These are phyloP conservation scores for Leptodontidium sp. DNA, from an alignment of 2,329 filamentous ascomycete genomes.

Conservation along the genomic window DNA sequence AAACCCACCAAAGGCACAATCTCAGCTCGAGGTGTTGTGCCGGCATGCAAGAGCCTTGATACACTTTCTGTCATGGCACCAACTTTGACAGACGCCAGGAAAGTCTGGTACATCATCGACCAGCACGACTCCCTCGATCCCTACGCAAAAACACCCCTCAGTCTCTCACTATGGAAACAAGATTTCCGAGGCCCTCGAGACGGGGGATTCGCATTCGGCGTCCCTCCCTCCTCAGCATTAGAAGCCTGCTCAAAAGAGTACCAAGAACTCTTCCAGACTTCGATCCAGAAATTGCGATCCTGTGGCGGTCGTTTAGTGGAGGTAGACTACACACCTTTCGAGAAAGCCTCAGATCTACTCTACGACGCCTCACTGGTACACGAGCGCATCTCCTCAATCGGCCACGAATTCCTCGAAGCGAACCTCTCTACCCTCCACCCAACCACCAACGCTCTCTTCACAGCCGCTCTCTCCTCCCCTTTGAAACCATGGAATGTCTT, in stretches of 20 bases:
- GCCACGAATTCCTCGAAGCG: constrained; percentile 48
- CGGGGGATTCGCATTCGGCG: constrained; percentile 56
- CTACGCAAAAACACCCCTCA: constrained; percentile 53
- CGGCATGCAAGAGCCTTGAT: constrained; percentile 61
- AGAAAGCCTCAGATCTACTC: constrained; percentile 57
- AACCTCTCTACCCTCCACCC: constrained; percentile 55
- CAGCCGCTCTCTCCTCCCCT: constrained; percentile 48
- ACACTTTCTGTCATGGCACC: constrained; percentile 59
- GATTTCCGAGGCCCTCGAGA: constrained; percentile 42
- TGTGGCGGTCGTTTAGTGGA: constrained; percentile 50
- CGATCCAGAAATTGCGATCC: constrained; percentile 49
- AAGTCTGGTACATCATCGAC: constrained; percentile 57
- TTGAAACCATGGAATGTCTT: constrained; percentile 54
- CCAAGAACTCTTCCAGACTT: constrained; percentile 50
- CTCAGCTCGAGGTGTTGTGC: constrained; percentile 56
- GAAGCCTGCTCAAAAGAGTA: constrained; percentile 53
- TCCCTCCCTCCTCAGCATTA: constrained; percentile 53
- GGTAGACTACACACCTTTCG: constrained; percentile 55
- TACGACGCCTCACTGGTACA: constrained; percentile 62
- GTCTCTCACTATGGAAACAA: constrained; percentile 41
- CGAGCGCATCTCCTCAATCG: constrained; percentile 56
- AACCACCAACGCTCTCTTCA: constrained; percentile 54
- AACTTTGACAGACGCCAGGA: constrained; percentile 55
- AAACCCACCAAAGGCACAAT: constrained; percentile 59
- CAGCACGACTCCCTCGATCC: constrained; percentile 56